Evolutionary conservation across 2,329 filamentous ascomycete genomes (phyloP).

Genomic region (Drechmeria coniospora): DNA sequence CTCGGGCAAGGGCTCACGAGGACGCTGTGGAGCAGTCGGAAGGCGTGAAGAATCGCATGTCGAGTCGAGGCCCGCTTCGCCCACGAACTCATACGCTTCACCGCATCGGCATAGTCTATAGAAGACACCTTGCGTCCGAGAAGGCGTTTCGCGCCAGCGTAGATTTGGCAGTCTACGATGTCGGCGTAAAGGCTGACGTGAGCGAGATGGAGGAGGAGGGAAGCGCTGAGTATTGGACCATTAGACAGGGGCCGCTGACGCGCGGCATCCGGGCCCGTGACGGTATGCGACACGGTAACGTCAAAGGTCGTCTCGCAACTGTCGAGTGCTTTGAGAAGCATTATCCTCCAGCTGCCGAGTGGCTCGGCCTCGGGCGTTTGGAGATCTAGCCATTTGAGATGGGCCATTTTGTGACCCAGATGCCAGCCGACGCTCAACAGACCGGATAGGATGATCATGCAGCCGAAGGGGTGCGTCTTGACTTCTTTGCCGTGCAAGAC

Average conservation of each 20-base stretch:
- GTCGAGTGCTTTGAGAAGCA: constrained; percentile 67
- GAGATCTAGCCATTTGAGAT: constrained; percentile 65
- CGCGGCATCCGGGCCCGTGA: constrained; percentile 17
- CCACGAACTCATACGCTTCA: constrained; percentile 66
- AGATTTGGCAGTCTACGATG: constrained; percentile 81
- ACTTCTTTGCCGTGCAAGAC: constrained; percentile 71
- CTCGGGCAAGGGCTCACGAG: constrained; percentile 38
- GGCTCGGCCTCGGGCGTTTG: constrained; percentile 41
- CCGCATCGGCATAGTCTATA: constrained; percentile 58
- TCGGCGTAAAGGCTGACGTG: constrained; percentile 84
- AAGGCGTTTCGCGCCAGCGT: constrained; percentile 61
- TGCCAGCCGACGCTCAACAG: constrained; percentile 87
- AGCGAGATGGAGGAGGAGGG: constrained; percentile 70
- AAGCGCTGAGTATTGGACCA: constrained; percentile 60
- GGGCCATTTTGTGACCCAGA: constrained; percentile 71
- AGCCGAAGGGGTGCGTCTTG: constrained; percentile 72
- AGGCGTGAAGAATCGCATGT: constrained; percentile 71
- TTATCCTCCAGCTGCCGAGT: constrained; percentile 64
- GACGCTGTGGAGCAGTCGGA: constrained; percentile 66
- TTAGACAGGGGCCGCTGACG: constrained; percentile 31
- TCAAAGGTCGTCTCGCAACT: constrained; percentile 81
- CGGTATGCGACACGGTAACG: constrained; percentile 35
- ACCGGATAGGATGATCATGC: constrained; percentile 81
- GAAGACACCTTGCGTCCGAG: constrained; percentile 66
- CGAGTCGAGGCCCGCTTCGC: constrained; percentile 58